A percentile compares a stretch with the other conserved stretches of the same genome.
Conservation (phyloP, 257 asterid genomes). For the Solanum okadae region DNA sequence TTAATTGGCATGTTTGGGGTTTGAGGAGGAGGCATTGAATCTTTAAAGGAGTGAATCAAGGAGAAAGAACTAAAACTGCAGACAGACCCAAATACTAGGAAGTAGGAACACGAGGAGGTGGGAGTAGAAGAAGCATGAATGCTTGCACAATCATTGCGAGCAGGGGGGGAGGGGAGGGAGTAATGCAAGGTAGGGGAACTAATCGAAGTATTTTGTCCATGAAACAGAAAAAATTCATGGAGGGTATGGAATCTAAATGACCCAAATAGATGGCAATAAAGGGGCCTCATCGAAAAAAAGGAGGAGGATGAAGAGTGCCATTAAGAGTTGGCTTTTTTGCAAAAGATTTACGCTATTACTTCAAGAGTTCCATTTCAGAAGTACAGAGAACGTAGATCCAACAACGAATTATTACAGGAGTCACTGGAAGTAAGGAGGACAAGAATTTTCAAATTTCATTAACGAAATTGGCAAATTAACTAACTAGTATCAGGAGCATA, state of each 20-base stretch:
- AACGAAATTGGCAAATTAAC: not conserved
- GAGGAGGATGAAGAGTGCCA: not conserved
- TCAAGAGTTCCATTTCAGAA: not conserved
- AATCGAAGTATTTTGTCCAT: not conserved
- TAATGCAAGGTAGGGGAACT: not conserved
- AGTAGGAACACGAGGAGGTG: not conserved
- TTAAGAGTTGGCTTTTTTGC: not conserved
- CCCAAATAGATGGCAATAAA: not conserved
- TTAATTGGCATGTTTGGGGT: not conserved
- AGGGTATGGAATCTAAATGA: not conserved
- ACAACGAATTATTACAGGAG: not conserved
- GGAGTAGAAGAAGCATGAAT: not conserved
- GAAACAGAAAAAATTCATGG: not conserved
- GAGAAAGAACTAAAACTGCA: not conserved
- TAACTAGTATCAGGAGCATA: not conserved
- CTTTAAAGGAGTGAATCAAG: not conserved
- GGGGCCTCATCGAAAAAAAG: not conserved
- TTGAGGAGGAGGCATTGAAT: not conserved
- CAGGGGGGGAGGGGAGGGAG: not conserved
- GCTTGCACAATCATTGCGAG: not conserved
- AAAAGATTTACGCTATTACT: not conserved
- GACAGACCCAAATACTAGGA: not conserved
- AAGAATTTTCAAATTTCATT: not conserved
- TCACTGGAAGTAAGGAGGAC: not conserved
- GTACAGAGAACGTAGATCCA: not conserved